Percentiles rank a stretch among this genome's conserved stretches.
Evolutionary conservation across 371 early-diverging fungal genomes (phyloP).

Genomic region (Saksenaea vasiformis): DNA sequence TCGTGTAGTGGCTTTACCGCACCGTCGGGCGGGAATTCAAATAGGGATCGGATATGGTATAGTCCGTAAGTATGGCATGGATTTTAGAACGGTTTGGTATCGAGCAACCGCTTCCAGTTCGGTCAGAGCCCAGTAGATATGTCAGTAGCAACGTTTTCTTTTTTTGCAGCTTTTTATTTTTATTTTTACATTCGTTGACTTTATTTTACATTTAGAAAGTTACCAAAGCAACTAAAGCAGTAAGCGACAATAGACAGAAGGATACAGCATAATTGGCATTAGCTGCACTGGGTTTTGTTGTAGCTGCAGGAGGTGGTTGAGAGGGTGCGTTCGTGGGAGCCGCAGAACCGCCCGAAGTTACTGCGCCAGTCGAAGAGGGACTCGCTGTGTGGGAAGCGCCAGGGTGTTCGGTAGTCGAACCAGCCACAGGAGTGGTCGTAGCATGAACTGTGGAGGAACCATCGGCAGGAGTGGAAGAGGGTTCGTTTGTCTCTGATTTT

Average conservation of each 20-base stretch:
- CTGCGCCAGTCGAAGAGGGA: not conserved
- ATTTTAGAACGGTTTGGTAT: too few species aligned
- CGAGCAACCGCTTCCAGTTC: too few species aligned
- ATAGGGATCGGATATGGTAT: too few species aligned
- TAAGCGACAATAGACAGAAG: not conserved
- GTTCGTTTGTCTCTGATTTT: not conserved
- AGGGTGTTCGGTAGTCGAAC: too few species aligned
- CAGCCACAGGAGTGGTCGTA: too few species aligned
- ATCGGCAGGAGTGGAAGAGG: not conserved
- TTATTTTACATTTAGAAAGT: not conserved
- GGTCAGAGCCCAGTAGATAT: too few species aligned
- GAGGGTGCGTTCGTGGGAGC: not conserved
- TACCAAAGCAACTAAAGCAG: not conserved
- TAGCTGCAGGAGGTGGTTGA: not conserved
- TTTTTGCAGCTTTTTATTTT: too few species aligned
- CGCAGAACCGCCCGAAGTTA: not conserved
- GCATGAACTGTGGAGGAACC: too few species aligned
- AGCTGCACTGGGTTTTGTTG: not conserved
- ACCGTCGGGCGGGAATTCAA: too few species aligned
- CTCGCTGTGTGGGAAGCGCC: not conserved
- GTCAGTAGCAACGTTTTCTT: too few species aligned
- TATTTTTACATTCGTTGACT: not conserved
- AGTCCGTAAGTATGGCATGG: too few species aligned
- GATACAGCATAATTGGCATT: not conserved
- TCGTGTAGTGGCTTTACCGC: too few species aligned